These are phyloP conservation scores for Drechslerella dactyloides DNA, from an alignment of 2,329 filamentous ascomycete genomes.

Conservation along the genomic window DNA sequence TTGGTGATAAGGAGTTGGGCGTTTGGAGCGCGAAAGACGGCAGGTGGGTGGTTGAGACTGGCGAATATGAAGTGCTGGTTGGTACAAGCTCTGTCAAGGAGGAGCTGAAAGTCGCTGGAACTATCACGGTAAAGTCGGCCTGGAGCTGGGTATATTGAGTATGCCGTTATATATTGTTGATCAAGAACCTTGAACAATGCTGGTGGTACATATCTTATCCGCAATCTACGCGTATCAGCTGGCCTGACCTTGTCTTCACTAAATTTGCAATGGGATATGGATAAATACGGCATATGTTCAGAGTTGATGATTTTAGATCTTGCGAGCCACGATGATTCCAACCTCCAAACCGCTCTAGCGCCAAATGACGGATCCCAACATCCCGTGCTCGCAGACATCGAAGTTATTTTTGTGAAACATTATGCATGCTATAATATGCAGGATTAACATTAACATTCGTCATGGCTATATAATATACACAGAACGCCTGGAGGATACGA, in stretches of 20 bases:
- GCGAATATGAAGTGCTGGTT: conserved; percentile 35
- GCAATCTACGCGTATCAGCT: too few species aligned
- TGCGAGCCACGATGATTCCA: too few species aligned
- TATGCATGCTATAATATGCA: background rate
- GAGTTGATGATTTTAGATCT: too few species aligned
- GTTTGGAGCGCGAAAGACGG: conserved; percentile 28
- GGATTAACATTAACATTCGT: conserved; percentile 31
- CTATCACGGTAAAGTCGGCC: conserved; percentile 12
- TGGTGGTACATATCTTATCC: too few species aligned
- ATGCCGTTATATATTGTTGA: background rate
- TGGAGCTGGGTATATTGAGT: conserved; percentile 38
- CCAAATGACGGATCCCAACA: too few species aligned
- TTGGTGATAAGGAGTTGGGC: conserved; percentile 35
- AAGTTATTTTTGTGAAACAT: background rate
- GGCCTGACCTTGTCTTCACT: too few species aligned
- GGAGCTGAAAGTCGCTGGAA: conserved; percentile 17
- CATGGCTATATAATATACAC: conserved; percentile 49
- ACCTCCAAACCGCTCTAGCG: too few species aligned
- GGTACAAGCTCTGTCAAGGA: conserved; percentile 37
- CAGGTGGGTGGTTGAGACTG: conserved; percentile 42
- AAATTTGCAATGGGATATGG: too few species aligned
- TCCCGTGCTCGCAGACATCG: too few species aligned
- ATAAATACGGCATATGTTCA: too few species aligned
- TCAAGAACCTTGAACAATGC: too few species aligned
- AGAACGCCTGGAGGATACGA: conserved; percentile 43